Evolutionary conservation across 2,329 filamentous ascomycete genomes (phyloP), one percentile per base, ranked within the genome.

Genomic region (Fusarium transvaalense): DNA sequence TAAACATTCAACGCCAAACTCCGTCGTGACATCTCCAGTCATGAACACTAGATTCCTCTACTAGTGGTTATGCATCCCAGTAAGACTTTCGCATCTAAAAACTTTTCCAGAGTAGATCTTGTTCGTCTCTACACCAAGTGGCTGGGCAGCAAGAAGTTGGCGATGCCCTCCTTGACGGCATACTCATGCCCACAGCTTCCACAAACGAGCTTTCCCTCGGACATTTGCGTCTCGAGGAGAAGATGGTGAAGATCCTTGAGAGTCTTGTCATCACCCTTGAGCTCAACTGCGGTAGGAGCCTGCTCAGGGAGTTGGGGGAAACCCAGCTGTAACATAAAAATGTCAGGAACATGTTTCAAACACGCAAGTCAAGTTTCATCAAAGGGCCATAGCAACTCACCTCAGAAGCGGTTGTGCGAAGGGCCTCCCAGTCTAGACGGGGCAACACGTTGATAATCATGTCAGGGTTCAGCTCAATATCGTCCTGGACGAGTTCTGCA

Each of bases 131-230:
- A 89, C 46, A 94, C 96, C 79, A 99, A 82, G 83, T 99, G 96
- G 75, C 92, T 96, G 14, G 96, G 96, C 72, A 99, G 82, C 77
- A 99, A 82, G 76, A 99, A 99, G 80, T 98, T 98, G 62, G 94
- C 93, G 78, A 98, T 97, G 7, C 96, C 96, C 81, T 99, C 95
- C 78, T 96, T 94, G 67, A 99, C 91, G 61, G 89, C 89, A 80
- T 98, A 99, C 83, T 97, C 93, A 78, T 98, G 95, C 47, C 92
- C 93, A 77, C 96, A 99, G 79, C 92, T 92, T 47, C 88, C 94
- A 78, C 96, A 99, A 7, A 94, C 92, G 69, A 99, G 85, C 80
- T 92, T 95, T 5, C 96, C 96, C 80, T 95, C 92, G 37, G 89
- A 86, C 62, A 99, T 92, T 75, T 94, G 91, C 62, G 96, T 99